phyloP scores from a whole-genome alignment of 179 eudicot genomes.

The Silene noctiflora region DNA sequence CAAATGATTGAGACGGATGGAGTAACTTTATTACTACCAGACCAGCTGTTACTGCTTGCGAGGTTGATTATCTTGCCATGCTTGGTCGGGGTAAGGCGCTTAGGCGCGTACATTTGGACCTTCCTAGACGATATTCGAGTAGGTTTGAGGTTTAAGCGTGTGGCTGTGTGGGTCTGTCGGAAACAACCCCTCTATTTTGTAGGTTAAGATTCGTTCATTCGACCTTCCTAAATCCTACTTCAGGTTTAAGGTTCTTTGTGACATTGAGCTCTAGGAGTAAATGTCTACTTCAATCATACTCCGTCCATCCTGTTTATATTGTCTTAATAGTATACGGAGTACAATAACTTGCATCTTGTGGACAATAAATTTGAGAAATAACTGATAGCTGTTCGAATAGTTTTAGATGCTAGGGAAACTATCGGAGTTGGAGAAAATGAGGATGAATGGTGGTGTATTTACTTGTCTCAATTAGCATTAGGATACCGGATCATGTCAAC shows the following conservation, averaged over 20 bases:
- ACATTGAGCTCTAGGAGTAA: not conserved
- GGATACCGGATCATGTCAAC: not conserved
- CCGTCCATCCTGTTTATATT: too few species aligned
- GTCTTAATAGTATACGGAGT: too few species aligned
- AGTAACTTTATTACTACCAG: too few species aligned
- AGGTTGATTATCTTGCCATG: not conserved
- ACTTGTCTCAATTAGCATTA: too few species aligned
- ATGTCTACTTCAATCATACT: too few species aligned
- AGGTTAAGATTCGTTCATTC: too few species aligned
- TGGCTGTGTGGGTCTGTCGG: too few species aligned
- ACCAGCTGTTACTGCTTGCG: not conserved
- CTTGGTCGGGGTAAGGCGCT: not conserved
- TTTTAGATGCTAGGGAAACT: not conserved
- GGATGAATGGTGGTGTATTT: too few species aligned
- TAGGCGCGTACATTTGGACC: not conserved
- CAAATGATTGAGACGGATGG: not conserved
- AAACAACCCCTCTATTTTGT: too few species aligned
- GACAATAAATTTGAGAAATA: not conserved
- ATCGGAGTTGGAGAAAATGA: not conserved
- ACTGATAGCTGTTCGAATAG: not conserved
- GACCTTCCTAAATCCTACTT: too few species aligned
- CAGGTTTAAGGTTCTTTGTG: not conserved
- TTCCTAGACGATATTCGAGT: not conserved
- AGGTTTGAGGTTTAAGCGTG: not conserved
- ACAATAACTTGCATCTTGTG: too few species aligned